Base-by-base conservation (phyloP, 2,329 filamentous ascomycete species). In the Cytospora chrysosperma region DNA sequence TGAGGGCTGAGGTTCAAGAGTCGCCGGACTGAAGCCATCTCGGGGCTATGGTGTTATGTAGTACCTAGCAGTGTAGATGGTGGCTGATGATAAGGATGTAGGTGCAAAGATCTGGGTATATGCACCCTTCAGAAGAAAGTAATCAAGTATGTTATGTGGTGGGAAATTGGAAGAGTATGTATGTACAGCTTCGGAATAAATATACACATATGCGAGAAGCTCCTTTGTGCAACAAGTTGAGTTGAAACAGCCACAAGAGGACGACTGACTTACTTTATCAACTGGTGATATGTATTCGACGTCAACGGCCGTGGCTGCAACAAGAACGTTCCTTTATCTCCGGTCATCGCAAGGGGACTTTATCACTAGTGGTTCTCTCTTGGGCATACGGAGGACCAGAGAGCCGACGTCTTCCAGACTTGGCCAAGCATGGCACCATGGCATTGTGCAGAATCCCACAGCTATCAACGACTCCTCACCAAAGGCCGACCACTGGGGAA, bases 1-100 rank as follows among this genome's bases (percentile, higher is more conserved):
- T 37, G 54, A 17, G 57, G 28, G 5, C 54, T 26, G 24, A 56
- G 30, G 21, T 19, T 37, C 49, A 66, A 26, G 21, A 61, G 61
- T 15, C 61, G 54, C 55, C 64, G 64, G 17, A 64, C 27, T 30
- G 64, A 66, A 59, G 61, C 57, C 64, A 66, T 66, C 47, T 56
- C 28, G 27, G 32, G n/a, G 56, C 34, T 28, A 26, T 17, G 50
- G 37, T 50, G 40, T n/a, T n/a, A n/a, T n/a, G n/a, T n/a, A n/a
- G n/a, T n/a, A n/a, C n/a, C n/a, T 34, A 47, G 49, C 28, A 15
- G 17, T 30, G 49, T 26, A 24, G 13, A 55, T 51, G 59, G 24
- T 51, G 53, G 32, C 56, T 40, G 51, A 61, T 40, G 51, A 61
- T 61, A 61, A 57, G 37, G 43, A 55, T 50, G 8, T 21, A 58